These are phyloP conservation scores for Verticillium nubilum DNA, from an alignment of 2,329 filamentous ascomycete genomes.

Conservation along the genomic window DNA sequence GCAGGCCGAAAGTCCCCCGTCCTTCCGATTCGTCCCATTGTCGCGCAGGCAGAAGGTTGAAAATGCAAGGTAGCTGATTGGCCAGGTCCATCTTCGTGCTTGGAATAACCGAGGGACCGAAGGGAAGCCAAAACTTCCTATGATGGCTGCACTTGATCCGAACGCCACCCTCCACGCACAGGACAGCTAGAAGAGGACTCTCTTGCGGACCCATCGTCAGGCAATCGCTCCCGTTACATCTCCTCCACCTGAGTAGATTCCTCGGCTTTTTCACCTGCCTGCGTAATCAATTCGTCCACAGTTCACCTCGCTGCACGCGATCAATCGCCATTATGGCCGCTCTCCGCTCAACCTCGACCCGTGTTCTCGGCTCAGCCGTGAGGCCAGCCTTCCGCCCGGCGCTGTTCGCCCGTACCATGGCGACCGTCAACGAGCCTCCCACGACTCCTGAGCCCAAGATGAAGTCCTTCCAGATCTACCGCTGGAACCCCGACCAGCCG, in stretches of 20 bases:
- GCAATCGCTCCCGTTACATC: background rate
- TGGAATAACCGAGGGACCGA: slow-evolving; percentile 3
- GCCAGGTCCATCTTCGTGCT: background rate
- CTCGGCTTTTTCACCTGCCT: background rate
- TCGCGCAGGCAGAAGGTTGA: background rate
- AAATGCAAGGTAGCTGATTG: background rate
- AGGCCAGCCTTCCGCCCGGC: slow-evolving; percentile 30
- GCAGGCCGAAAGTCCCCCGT: background rate
- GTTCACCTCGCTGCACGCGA: background rate
- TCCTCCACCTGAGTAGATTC: background rate
- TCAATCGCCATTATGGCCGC: slow-evolving; percentile 45
- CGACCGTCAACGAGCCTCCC: slow-evolving; percentile 52
- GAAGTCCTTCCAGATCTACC: slow-evolving; percentile 98
- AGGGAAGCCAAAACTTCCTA: slow-evolving; percentile 1
- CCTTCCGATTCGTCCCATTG: background rate
- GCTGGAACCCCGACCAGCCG: slow-evolving; percentile 94
- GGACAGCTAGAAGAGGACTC: background rate
- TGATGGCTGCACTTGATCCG: slow-evolving; percentile 1
- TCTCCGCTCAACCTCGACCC: slow-evolving; percentile 53
- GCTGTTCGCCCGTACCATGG: slow-evolving; percentile 47
- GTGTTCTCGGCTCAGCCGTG: slow-evolving; percentile 43
- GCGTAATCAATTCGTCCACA: background rate
- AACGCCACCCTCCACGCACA: background rate
- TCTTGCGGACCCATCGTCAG: background rate
- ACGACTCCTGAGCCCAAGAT: slow-evolving; percentile 60